These are phyloP conservation scores for Buxus sempervirens DNA, from an alignment of 164 flowering plant genomes.

Conservation along the genomic window DNA sequence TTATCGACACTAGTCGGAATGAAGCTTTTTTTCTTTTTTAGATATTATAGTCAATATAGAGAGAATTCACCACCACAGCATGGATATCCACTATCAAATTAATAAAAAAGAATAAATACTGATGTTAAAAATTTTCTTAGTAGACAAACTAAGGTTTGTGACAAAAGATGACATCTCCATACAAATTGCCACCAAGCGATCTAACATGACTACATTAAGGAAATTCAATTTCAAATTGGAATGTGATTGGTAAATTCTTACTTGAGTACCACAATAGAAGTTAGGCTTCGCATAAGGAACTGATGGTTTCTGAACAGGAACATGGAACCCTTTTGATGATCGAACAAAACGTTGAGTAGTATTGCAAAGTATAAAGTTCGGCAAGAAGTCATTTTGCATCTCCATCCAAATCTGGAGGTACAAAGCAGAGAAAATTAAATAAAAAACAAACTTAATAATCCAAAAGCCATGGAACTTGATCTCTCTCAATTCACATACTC, in stretches of 20 bases:
- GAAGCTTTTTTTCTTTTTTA: too few relatives aligned
- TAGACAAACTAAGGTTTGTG: too few relatives aligned
- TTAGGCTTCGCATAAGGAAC: slow-evolving; percentile 86
- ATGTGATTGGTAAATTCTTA: slow-evolving; percentile 31
- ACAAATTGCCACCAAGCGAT: background rate
- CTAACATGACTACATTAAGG: background rate
- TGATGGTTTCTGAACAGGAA: slow-evolving; percentile 84
- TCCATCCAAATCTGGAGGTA: slow-evolving; percentile 80
- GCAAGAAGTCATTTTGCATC: slow-evolving; percentile 96
- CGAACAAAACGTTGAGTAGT: slow-evolving; percentile 95
- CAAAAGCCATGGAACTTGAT: background rate
- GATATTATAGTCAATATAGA: too few relatives aligned
- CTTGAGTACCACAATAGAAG: slow-evolving; percentile 95
- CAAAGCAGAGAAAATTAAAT: slow-evolving; percentile 12
- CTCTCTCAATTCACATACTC: background rate
- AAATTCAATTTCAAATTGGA: background rate
- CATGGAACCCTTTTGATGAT: slow-evolving; percentile 62
- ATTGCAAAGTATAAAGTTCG: slow-evolving; percentile 92
- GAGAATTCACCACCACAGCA: background rate
- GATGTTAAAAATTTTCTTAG: background rate
- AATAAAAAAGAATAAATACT: too few relatives aligned
- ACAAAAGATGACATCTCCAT: background rate
- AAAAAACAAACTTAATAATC: background rate
- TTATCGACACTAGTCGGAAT: too few relatives aligned
- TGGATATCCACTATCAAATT: background rate